Evolutionary conservation across 495 filamentous ascomycete genomes (phyloP).

Genomic region (Trichoderma orchidacearum): DNA sequence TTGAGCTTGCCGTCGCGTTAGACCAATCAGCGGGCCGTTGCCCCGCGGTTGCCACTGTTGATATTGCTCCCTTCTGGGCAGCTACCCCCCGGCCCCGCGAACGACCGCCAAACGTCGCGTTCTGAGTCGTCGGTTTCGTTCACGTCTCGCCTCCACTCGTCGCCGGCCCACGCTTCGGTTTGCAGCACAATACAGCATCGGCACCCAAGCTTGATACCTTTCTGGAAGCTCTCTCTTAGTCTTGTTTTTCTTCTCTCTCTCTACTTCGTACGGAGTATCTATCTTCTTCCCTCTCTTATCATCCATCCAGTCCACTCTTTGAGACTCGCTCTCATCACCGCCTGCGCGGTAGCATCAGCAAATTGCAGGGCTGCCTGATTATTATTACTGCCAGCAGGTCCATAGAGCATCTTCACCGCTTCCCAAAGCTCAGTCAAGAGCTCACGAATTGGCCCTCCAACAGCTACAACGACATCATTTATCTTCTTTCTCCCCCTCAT

Average conservation of each 20-base stretch:
- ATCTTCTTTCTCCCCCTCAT: neutral
- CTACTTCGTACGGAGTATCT: neutral
- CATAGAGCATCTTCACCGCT: neutral
- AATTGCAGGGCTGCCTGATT: neutral
- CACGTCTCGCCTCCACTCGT: neutral
- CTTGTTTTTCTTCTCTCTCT: neutral
- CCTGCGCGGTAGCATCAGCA: no score
- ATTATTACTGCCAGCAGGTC: neutral
- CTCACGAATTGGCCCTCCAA: no score
- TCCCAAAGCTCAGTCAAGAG: no score
- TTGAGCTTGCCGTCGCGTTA: neutral
- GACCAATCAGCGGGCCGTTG: conserved; percentile 31
- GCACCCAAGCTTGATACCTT: neutral
- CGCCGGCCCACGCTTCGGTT: neutral
- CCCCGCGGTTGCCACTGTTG: conserved; percentile 35
- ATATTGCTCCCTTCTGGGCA: conserved; percentile 3
- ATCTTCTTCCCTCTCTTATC: neutral
- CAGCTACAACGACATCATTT: no score
- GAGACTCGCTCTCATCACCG: neutral
- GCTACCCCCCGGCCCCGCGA: neutral
- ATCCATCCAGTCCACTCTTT: neutral
- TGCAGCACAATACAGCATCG: neutral
- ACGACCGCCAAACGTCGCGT: neutral
- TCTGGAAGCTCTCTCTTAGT: neutral
- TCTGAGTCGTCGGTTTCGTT: neutral